These are phyloP conservation scores for Zygotorulaspora mrakii DNA, from an alignment of 1,139 yeast genomes.

Conservation along the genomic window DNA sequence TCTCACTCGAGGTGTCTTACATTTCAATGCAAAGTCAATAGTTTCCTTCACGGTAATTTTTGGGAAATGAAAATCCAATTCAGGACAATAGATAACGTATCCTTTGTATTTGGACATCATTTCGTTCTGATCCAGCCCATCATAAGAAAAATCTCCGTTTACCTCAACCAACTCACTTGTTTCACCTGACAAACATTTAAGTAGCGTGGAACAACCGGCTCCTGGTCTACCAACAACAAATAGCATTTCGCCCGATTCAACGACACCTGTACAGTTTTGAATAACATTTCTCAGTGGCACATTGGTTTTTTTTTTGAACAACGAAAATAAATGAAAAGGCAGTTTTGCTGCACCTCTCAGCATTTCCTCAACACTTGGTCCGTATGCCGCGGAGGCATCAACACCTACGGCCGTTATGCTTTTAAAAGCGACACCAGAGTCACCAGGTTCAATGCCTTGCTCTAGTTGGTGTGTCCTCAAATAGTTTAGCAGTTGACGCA, in stretches of 20 bases:
- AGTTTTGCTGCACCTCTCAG: constrained; percentile 35
- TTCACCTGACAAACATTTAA: constrained; percentile 55
- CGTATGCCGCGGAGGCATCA: constrained; percentile 51
- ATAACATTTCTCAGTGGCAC: constrained; percentile 47
- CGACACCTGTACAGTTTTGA: constrained; percentile 44
- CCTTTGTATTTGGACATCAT: constrained; percentile 48
- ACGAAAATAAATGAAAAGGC: constrained; percentile 31
- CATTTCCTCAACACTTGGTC: constrained; percentile 48
- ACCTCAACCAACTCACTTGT: constrained; percentile 42
- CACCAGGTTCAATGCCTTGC: constrained; percentile 47
- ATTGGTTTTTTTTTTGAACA: constrained; percentile 35
- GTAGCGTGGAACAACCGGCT: constrained; percentile 59
- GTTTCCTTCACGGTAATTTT: constrained; percentile 62
- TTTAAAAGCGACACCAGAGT: constrained; percentile 48
- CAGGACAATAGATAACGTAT: constrained; percentile 58
- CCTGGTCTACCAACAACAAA: constrained; percentile 66
- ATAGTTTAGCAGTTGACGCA: constrained; percentile 41
- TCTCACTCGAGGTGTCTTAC: constrained; percentile 57
- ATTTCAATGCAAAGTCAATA: constrained; percentile 54
- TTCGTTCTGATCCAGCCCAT: constrained; percentile 48
- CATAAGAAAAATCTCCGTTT: constrained; percentile 48
- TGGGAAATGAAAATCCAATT: constrained; percentile 60
- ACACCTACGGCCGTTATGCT: constrained; percentile 48
- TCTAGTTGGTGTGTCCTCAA: constrained; percentile 37
- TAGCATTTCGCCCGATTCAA: constrained; percentile 60